Conservation (phyloP, 2,329 filamentous ascomycete genomes). For the Trichoderma oligosporum region DNA sequence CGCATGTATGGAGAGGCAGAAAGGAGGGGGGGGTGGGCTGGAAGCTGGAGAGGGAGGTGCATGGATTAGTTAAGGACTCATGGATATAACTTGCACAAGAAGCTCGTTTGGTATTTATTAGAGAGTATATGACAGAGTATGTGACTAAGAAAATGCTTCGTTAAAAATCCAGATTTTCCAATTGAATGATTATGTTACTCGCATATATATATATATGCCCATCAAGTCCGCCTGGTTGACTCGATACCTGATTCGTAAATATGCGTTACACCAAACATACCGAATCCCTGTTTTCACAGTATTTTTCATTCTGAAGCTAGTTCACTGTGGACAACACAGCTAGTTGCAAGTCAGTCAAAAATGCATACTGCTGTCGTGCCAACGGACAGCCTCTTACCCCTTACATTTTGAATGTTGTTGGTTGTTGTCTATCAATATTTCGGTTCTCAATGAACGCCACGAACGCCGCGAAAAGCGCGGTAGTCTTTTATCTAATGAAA, state of each 20-base stretch:
- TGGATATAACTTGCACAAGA: constrained; percentile 8
- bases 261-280: background rate
- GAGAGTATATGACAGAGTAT: background rate
- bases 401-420: background rate
- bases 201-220: background rate
- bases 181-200: background rate
- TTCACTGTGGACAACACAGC: background rate
- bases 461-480: background rate
- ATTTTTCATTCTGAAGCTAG: background rate
- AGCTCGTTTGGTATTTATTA: constrained; percentile 1
- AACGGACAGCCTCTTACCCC: constrained; percentile 20
- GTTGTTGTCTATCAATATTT: background rate
- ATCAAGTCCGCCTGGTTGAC: background rate
- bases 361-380: background rate
- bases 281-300: background rate
- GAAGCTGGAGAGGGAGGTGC: background rate
- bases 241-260: background rate
- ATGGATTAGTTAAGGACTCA: background rate
- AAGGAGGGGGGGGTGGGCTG: background rate
- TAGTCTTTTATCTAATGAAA: background rate
- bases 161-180: background rate
- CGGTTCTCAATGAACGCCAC: background rate
- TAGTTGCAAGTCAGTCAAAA: constrained; percentile 12
- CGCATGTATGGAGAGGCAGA: background rate
- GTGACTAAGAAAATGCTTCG: background rate